These are phyloP conservation scores for Oryza australiensis DNA, from an alignment of 176 grass and related monocot species.

Conservation along the genomic window DNA sequence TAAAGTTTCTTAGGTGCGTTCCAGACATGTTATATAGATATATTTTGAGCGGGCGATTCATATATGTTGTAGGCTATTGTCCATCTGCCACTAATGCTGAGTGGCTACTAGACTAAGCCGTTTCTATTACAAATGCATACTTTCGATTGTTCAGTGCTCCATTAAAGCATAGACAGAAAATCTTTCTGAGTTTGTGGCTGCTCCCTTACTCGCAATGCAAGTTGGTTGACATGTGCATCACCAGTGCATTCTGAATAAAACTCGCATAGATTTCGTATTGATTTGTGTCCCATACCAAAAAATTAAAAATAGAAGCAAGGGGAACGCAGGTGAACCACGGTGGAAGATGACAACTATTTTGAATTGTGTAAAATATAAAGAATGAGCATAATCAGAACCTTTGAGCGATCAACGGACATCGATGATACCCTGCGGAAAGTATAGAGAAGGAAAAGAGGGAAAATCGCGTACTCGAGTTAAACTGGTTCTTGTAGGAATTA, in stretches of 20 bases:
- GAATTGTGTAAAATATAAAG: neutral
- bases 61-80: conserved; percentile 18
- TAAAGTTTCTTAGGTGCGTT: conserved; percentile 39
- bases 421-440: too few species aligned
- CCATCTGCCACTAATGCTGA: conserved; percentile 37
- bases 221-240: conserved; percentile 11
- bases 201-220: neutral
- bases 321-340: too few species aligned
- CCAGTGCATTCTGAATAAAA: neutral
- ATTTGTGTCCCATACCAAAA: too few species aligned
- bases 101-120: conserved; percentile 30
- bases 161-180: conserved; percentile 3
- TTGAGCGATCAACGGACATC: neutral
- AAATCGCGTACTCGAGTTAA: too few species aligned
- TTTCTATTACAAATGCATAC: conserved; percentile 28
- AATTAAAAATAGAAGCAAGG: too few species aligned
- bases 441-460: too few species aligned
- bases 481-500: too few species aligned
- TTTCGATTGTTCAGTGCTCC: conserved; percentile 19
- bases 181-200: conserved; percentile 29
- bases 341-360: neutral
- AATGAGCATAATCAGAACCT: neutral
- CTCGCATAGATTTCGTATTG: too few species aligned
- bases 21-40: neutral
- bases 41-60: neutral